Base-by-base conservation (phyloP, 495 filamentous ascomycete species). In the Lasiosphaeria miniovina region DNA sequence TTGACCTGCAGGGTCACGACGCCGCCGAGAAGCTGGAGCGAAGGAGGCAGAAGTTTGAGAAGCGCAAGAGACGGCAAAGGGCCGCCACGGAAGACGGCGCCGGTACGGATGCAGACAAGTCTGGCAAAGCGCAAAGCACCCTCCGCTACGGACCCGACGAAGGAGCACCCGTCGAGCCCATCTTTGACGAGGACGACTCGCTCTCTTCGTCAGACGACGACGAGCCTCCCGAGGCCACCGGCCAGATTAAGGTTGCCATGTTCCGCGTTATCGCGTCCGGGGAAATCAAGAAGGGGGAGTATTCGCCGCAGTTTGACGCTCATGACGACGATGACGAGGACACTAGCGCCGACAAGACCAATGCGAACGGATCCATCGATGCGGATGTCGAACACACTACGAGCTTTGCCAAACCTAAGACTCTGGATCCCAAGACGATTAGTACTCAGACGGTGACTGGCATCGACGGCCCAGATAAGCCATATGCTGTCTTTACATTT, bases 381-480 rank as follows among this genome's bases (percentile, higher is more conserved):
- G 81, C 79, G 6, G 90, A 97, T 67, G 83, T 97, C 46, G 95
- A 97, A 72, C 94, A 99, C 74, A 98, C 94, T 49, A 98, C 94
- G 32, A 98, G 94, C 68, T 99, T 99, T 74, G 95, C 95, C 11
- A 93, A 98, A 71, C 95, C 94, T 4, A 99, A 98, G 78, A 87
- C 92, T 15, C 81, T 99, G 34, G 95, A 99, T 76, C 94, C 93
- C 1, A 96, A 96, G 75, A 88, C 89, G 8, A 98, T 99, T 68
- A 96, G 92, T 66, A 98, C 95, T 0, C 94, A 99, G 74, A 97
- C 93, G 0, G 94, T 99, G 15, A 98, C 93, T 31, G 94, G 94
- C n/a, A 96, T 99, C 63, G 94, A 99, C 73, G 87, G 89, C 0
- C 90, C 91, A 32, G 92, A 97, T 56, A 90, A 91, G 72, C 95